Percentiles rank a stretch among this genome's conserved stretches.
phyloP scores from a whole-genome alignment of 306 rosid species.

The Glycine latifolia region DNA sequence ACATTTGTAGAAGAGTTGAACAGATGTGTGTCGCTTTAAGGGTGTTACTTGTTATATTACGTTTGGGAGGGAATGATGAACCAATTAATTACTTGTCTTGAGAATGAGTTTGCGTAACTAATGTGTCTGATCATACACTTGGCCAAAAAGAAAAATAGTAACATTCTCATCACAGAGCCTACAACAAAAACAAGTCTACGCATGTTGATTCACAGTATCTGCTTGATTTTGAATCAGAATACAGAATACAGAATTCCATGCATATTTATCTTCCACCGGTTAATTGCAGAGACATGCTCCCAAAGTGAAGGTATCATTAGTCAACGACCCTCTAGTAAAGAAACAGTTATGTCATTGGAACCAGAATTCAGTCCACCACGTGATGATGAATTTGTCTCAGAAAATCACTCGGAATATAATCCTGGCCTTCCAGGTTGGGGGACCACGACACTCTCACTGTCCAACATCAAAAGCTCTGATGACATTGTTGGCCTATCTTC shows the following conservation, averaged over 20 bases:
- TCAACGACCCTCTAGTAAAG: constrained; percentile 48
- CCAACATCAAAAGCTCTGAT: constrained; percentile 56
- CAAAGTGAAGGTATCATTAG: background rate
- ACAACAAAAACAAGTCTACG: background rate
- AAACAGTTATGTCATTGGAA: constrained; percentile 48
- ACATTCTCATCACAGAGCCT: background rate
- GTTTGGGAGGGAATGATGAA: too few relatives aligned
- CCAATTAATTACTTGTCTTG: background rate
- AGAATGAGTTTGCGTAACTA: background rate
- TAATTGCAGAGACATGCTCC: background rate
- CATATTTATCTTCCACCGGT: background rate
- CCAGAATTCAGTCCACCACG: constrained; percentile 33
- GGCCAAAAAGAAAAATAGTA: background rate
- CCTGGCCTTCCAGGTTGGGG: constrained; percentile 59
- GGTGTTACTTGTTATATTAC: too few relatives aligned
- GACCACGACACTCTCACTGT: constrained; percentile 46
- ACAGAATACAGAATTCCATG: constrained; percentile 5
- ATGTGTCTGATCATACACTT: background rate
- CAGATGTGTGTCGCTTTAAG: too few relatives aligned
- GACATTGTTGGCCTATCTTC: constrained; percentile 72
- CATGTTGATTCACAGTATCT: background rate
- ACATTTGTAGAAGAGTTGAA: too few relatives aligned
- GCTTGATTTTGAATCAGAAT: constrained; percentile 25
- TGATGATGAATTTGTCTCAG: constrained; percentile 50
- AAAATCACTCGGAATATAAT: constrained; percentile 53